phyloP scores from a whole-genome alignment of 2,329 filamentous ascomycete species.

The Emmonsiellopsis sp. region DNA sequence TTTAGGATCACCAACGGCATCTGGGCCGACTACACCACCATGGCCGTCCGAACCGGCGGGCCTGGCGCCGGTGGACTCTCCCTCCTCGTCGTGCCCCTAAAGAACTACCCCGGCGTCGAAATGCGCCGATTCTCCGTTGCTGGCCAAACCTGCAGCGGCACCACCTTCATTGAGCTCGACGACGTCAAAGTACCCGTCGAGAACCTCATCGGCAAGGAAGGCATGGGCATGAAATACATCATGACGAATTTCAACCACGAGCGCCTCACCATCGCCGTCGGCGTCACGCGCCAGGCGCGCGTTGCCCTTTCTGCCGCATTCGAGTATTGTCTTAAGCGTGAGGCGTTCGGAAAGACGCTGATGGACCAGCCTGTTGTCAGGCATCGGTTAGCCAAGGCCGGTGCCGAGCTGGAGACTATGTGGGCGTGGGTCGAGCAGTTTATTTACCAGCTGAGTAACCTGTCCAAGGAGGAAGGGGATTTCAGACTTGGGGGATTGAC shows the following conservation, averaged over 20 bases:
- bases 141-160: constrained; percentile 57
- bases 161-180: constrained; percentile 67
- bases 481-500: constrained; percentile 60
- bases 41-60: constrained; percentile 66
- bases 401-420: constrained; percentile 58
- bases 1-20: constrained; percentile 60
- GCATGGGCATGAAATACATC: constrained; percentile 63
- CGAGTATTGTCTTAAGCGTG: constrained; percentile 55
- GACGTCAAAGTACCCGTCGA: constrained; percentile 62
- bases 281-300: constrained; percentile 52
- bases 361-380: constrained; percentile 68
- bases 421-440: constrained; percentile 67
- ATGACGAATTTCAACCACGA: constrained; percentile 80
- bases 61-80: constrained; percentile 55
- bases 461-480: constrained; percentile 42
- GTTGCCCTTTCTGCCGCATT: constrained; percentile 53
- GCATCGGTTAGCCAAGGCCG: constrained; percentile 62
- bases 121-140: constrained; percentile 60
- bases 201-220: constrained; percentile 62
- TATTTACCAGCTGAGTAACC: constrained; percentile 56
- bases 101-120: constrained; percentile 54
- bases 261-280: constrained; percentile 57
- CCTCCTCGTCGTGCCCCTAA: constrained; percentile 62
- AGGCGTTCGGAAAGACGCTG: constrained; percentile 59
- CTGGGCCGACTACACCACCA: constrained; percentile 58